Evolutionary conservation across 148 eudicot genomes (phyloP), one percentile per base, ranked within the genome.

Genomic region (Rhododendron griersonianum): DNA sequence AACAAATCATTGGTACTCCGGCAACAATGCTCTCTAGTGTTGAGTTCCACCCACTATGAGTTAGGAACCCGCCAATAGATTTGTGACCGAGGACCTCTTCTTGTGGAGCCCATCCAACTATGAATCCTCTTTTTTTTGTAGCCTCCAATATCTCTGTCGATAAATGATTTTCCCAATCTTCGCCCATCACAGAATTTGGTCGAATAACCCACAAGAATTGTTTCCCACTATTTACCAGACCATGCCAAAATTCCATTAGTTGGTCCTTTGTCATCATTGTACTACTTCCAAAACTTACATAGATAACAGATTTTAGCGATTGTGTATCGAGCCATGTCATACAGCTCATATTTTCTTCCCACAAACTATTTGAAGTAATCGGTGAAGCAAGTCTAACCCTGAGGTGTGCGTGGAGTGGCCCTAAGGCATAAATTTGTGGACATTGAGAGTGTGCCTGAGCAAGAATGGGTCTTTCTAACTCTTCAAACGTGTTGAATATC

Each of bases 401-500:
- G 30, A 79, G 15, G 55, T 79, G 74, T 28, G 33, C 35, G 6
- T 67, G 33, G 5, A 67, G 74, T 9, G 74, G 35, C 35, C 74
- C 74, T 51, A 69, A 10, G 2, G 37, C 5, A 28, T 67, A 67
- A 67, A 28, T 67, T 11, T 67, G 74, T 67, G 74, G 74, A 67
- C 74, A 28, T 25, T 41, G 50, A 44, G 75, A 14, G 3, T 19
- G 45, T 10, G 39, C 61, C 23, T 61, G 18, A 44, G 75, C 23
- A 7, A 82, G 75, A 14, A 59, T 63, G 15, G 84, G 51, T n/a
- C 48, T 55, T 59, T 82, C 84, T 2, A 63, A 23, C 30, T 82
- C 84, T 33, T 82, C 51, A 44, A 82, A 59, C 0, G 84, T 82
- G 51, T 82, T 82, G 84, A 82, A 30, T 33, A 82, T 82, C 4